Conservation (phyloP, 306 rosid genomes). For the Cucumis sativus region Cucumber_9930_V3 NC_026658.2:10236501-10237000, state of each 20-base stretch:
- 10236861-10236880: neutral
- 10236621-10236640: constrained; percentile 76
- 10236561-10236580: constrained; percentile 64
- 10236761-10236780: neutral
- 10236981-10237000: neutral
- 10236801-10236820: neutral
- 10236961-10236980: neutral
- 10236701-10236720: constrained; percentile 29
- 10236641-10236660: constrained; percentile 81
- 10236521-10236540: neutral
- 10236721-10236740: constrained; percentile 39
- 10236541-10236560: constrained; percentile 68
- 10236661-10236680: constrained; percentile 95
- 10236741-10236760: constrained; percentile 36
- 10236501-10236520: neutral
- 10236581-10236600: constrained; percentile 93
- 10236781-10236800: neutral
- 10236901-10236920: neutral
- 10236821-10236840: neutral
- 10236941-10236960: too few relatives aligned
- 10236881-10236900: neutral
- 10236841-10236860: neutral
- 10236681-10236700: constrained; percentile 39
- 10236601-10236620: constrained; percentile 56
- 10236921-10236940: neutral